Evolutionary conservation across 805 yeast genomes (phyloP), one percentile per base, ranked within the genome.

Genomic region (Lachancea waltii): DNA sequence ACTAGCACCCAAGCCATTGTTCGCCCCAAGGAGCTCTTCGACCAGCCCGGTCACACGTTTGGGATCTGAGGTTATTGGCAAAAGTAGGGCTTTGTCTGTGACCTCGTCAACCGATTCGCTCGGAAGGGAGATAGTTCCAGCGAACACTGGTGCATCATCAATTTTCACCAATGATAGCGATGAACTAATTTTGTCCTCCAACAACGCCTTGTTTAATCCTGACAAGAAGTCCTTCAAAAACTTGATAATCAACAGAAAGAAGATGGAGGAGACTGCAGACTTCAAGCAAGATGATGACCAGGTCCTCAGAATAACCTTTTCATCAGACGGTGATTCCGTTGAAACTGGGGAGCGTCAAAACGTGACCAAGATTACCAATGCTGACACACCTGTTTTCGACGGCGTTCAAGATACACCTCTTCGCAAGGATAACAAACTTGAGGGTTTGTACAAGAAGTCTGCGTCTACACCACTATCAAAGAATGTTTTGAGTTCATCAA

Each of bases 1-100:
- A 53, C 61, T 81, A 26, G 71, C 81, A 0, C 90, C 92, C 34
- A 76, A 70, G 42, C 79, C 82, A 2, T 56, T 77, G 30, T 75
- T 75, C 44, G 56, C 63, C 27, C 36, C 44, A 8, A 49, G 39
- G 21, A 40, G 33, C 17, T 22, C 43, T 14, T 22, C 43, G 9
- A 3, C 27, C 13, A 29, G 34, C 18, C 42, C 42, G 3, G 34
- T 38, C 7, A 18, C 33, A 19, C 37, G 30, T 11, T 19, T 33
- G 26, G 41, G 41, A 7, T 13, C 26, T 3, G 28, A 14, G 16
- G 33, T 29, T 13, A 8, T 36, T 3, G 24, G 28, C 25, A 21
- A 36, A 14, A 26, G 38, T 8, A 23, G 19, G 11, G 28, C 28
- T 17, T 31, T 31, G 23, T 26, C 47, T 10, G 34, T 45, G 3